Base-by-base conservation (phyloP, 129 eudicot genomes). In the Scalesia atractyloides region DNA sequence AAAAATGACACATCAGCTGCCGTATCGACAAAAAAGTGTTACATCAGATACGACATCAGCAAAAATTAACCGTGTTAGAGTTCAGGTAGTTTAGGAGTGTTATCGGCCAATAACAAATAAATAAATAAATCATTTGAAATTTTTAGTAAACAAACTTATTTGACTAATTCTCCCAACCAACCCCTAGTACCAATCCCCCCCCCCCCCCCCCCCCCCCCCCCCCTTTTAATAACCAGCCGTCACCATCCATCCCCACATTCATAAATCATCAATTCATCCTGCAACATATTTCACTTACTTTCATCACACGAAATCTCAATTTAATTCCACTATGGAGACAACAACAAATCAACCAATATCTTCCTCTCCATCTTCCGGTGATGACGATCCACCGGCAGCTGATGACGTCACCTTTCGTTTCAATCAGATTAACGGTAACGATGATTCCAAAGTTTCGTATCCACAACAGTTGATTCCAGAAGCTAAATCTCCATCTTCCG, bases 181-280 rank as follows among this genome's bases (percentile, higher is more conserved):
- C 10, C 46, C 44, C 44, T 39, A 39, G 44, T 39, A 54, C 56
- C 37, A 54, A n/a, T 26, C 15, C 68, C 43, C 5, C 52, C 17
- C 47, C 24, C n/a, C 56, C 5, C n/a, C n/a, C n/a, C n/a, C n/a
- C n/a, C 0, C 72, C n/a, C 56, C 5, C 17, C 37, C 68, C 62
- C 34, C 64, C 71, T 76, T 56, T 67, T 39, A 5, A 39, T 4
- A 39, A 67, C 67, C 56, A 76, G 74, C 80, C 80, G 80, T 76
- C 80, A 30, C 74, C 34, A 66, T 76, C 80, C 30, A 44, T 76
- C 60, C 50, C 52, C 13, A 54, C 73, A 66, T 65, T 66, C 59
- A 41, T 66, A 7, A 20, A 37, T 74, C 58, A 47, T 1, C 20
- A 37, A 36, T 36, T 5, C 41, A 36, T 2, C 43, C 44, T 5